Conservation (phyloP, 768 basidiomycete species). For the Serendipita sp. region DNA sequence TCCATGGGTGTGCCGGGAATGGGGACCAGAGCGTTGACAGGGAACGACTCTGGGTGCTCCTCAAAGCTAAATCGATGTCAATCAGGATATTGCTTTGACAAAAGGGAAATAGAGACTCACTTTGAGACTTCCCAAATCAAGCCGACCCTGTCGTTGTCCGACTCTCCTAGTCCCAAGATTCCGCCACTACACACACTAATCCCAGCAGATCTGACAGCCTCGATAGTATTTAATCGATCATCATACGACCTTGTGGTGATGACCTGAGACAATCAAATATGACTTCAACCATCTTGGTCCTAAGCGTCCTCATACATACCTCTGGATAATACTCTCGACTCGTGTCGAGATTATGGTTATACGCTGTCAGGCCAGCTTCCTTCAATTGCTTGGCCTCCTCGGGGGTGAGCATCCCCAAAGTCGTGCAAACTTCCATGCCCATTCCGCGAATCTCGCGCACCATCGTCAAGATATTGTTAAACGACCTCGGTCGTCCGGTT, state of each 20-base stretch:
- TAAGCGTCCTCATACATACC: conserved; percentile 27
- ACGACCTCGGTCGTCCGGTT: neutral
- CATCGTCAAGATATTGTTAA: conserved; percentile 4
- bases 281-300: neutral
- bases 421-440: conserved; percentile 99
- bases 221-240: conserved; percentile 79
- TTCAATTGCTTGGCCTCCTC: conserved; percentile 87
- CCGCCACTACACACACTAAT: conserved; percentile 97
- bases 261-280: conserved; percentile 37
- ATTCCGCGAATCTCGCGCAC: conserved; percentile 51
- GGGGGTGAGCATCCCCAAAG: conserved; percentile 89
- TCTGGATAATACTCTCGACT: conserved; percentile 93
- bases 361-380: conserved; percentile 90
- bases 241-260: conserved; percentile 93
- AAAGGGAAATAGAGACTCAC: conserved; percentile 31
- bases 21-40: conserved; percentile 93
- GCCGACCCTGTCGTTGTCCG: conserved; percentile 78
- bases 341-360: conserved; percentile 98
- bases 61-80: conserved; percentile 46
- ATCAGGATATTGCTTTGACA: neutral
- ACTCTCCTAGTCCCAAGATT: conserved; percentile 86
- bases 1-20: conserved; percentile 91
- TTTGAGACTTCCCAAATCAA: conserved; percentile 87
- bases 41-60: conserved; percentile 97
- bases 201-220: conserved; percentile 82